A percentile compares a stretch with the other conserved stretches of the same genome.
Evolutionary conservation across 2,329 filamentous ascomycete genomes (phyloP).

Genomic region (Fusarium humuli): DNA sequence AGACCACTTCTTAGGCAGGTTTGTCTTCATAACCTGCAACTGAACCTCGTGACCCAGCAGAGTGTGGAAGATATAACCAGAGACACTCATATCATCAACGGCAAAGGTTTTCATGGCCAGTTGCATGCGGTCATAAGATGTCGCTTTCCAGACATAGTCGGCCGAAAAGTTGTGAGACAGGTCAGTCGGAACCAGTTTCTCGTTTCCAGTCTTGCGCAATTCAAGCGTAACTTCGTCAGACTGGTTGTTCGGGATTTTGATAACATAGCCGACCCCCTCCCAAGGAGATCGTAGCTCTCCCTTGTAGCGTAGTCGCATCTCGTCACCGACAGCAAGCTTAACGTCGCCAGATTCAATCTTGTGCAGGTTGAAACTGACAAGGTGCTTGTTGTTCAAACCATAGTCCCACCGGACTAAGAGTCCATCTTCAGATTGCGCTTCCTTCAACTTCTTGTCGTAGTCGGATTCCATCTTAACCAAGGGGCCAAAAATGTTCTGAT

Average conservation of each 20-base stretch:
- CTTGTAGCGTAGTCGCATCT: constrained; percentile 97
- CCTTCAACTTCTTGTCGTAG: constrained; percentile 98
- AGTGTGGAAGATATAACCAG: constrained; percentile 98
- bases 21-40: constrained; percentile 93
- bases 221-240: constrained; percentile 98
- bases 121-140: constrained; percentile 99
- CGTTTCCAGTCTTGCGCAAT: constrained; percentile 91
- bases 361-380: constrained; percentile 93
- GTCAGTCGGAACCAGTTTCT: constrained; percentile 95
- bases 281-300: constrained; percentile 91
- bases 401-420: constrained; percentile 93
- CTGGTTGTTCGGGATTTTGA: constrained; percentile 99
- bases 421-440: constrained; percentile 97
- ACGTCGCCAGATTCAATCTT: constrained; percentile 98
- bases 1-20: constrained; percentile 95
- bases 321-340: constrained; percentile 96
- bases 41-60: constrained; percentile 95
- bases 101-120: constrained; percentile 99
- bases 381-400: constrained; percentile 96
- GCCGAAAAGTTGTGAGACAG: constrained; percentile 98
- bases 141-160: constrained; percentile 99
- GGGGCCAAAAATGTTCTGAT: constrained; percentile 98
- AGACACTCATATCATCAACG: constrained; percentile 97
- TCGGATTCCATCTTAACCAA: constrained; percentile 99
- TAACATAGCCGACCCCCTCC: constrained; percentile 98